These are phyloP conservation scores for Hygrophoropsis aurantiaca DNA, from an alignment of 768 basidiomycete species.

Conservation along the genomic window DNA sequence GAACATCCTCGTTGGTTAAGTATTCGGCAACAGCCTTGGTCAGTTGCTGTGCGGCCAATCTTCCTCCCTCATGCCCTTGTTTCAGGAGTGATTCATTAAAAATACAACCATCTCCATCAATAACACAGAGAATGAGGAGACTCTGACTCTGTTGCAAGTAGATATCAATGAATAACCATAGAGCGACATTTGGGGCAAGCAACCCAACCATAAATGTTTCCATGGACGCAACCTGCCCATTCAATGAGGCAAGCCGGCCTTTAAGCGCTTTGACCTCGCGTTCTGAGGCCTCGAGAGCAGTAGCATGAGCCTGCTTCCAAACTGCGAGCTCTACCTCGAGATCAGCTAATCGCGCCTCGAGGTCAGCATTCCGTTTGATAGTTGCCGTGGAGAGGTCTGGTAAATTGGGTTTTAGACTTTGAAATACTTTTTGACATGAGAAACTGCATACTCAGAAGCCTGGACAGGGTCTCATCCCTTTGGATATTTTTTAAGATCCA, in stretches of 20 bases:
- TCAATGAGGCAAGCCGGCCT: constrained; percentile 62
- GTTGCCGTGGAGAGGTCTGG: constrained; percentile 65
- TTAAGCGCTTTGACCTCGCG: constrained; percentile 67
- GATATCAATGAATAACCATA: constrained; percentile 1
- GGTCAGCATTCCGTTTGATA: constrained; percentile 58
- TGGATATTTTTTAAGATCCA: constrained; percentile 17
- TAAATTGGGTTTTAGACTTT: constrained; percentile 10
- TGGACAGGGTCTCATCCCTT: constrained; percentile 69
- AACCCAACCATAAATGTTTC: constrained; percentile 47
- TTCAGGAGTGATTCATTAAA: constrained; percentile 59
- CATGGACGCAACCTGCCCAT: constrained; percentile 60
- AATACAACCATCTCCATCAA: constrained; percentile 71
- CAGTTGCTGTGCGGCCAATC: constrained; percentile 57
- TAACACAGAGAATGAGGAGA: constrained; percentile 70
- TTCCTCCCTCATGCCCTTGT: constrained; percentile 67
- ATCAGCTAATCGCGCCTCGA: constrained; percentile 65
- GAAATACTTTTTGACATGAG: constrained; percentile 4
- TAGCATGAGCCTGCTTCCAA: constrained; percentile 71
- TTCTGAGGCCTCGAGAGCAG: constrained; percentile 60
- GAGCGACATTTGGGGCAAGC: not conserved
- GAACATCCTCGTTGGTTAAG: constrained; percentile 60
- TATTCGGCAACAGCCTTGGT: constrained; percentile 71
- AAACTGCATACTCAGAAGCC: constrained; percentile 52
- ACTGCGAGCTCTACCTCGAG: constrained; percentile 68
- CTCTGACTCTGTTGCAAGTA: constrained; percentile 48